Evolutionary conservation across 306 rosid genomes (phyloP), one percentile per base, ranked within the genome.

Genomic region (Geum urbanum): DNA sequence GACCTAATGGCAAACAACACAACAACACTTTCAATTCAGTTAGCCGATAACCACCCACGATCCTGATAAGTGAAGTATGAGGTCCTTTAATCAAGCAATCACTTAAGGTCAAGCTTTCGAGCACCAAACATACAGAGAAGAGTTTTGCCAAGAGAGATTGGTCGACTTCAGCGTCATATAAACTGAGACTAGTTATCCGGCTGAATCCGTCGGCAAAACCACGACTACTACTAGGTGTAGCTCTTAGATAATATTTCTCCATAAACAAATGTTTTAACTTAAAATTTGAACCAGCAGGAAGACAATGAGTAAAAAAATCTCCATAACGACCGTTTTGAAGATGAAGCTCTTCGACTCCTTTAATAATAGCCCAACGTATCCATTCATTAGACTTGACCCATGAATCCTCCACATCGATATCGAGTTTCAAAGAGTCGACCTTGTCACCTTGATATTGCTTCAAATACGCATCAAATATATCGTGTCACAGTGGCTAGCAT

Each of bases 1-100:
- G 32, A 27, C 32, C 32, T 27, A 27, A 27, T 27, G 32, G 32
- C 32, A 27, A 27, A 27, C 5, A 8, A 27, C 43, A 24, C 5
- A 24, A 9, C 2, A 57, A 2, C 43, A 57, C n/a, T 27, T 57
- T 57, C 18, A 57, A 39, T 11, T 56, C 40, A 24, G 62, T 59
- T 59, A 59, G 64, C 14, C 64, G 64, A 59, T 56, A 40, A 24
- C 64, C 64, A 14, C 20, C 64, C 32, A 56, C 16, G 32, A 27
- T 2, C 6, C 18, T n/a, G 2, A 1, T 3, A 1, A 5, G 56
- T 15, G 56, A 7, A 12, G 5, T 0, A 22, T 1, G 32, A 27
- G 32, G 32, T 27, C 35, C 15, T 5, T 8, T 19, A n/a, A 22
- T 0, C 60, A 3, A 0, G 41, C 63, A 57, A 5, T 0, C 3